These are phyloP conservation scores for Pythium brassicae DNA, from an alignment of 352 stramenopile genomes.

Conservation along the genomic window DNA sequence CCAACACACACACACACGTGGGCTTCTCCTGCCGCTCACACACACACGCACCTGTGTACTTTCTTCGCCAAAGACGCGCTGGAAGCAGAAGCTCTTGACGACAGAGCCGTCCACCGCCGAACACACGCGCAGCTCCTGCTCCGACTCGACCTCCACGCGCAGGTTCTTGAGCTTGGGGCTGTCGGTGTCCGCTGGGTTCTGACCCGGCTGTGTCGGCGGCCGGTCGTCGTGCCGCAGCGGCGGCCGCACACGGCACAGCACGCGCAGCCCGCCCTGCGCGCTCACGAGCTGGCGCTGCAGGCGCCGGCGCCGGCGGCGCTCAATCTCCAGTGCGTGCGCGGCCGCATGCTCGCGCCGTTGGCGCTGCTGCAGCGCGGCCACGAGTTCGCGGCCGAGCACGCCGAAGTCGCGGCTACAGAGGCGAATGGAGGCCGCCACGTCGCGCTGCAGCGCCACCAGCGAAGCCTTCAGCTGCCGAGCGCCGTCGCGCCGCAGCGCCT, in stretches of 20 bases:
- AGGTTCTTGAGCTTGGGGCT: constrained; percentile 8
- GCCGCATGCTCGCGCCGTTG: constrained; percentile 31
- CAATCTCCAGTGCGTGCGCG: constrained; percentile 38
- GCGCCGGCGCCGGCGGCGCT: constrained; percentile 35
- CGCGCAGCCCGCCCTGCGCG: constrained; percentile 59
- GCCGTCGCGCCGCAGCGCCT: background rate
- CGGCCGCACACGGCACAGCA: constrained; percentile 79
- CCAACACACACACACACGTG: constrained; percentile 33
- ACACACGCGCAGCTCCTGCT: constrained; percentile 18
- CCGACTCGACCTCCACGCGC: constrained; percentile 21
- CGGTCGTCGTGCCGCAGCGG: constrained; percentile 14
- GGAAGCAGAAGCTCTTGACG: constrained; percentile 83
- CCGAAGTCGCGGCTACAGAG: constrained; percentile 70
- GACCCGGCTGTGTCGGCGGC: background rate
- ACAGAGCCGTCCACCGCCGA: constrained; percentile 38
- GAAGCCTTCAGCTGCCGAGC: constrained; percentile 32
- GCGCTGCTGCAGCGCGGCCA: constrained; percentile 35
- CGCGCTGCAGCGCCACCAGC: constrained; percentile 44
- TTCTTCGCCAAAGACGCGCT: constrained; percentile 81
- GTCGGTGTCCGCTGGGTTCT: background rate
- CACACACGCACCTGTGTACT: constrained; percentile 50
- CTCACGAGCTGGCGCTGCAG: constrained; percentile 47
- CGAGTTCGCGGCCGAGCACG: constrained; percentile 56
- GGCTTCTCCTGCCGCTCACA: constrained; percentile 12
- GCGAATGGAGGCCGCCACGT: constrained; percentile 64